Percentiles rank a stretch among this genome's conserved stretches.
Evolutionary conservation across 2,329 filamentous ascomycete species (phyloP).

Genomic region (Aureobasidium sp.): DNA sequence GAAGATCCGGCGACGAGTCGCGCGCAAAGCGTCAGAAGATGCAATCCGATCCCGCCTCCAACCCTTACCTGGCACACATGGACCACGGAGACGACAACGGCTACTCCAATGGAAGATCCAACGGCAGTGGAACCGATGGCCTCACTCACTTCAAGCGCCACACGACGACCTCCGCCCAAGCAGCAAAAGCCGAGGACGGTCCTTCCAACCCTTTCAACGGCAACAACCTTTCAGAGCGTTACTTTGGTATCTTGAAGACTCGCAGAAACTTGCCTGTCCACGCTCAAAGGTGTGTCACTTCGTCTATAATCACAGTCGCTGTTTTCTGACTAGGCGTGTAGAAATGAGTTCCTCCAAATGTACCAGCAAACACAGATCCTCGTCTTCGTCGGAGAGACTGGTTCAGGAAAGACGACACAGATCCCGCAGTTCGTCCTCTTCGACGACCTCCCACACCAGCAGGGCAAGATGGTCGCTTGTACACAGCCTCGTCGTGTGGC

Average conservation of each 20-base stretch:
- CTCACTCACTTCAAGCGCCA: conserved; percentile 79
- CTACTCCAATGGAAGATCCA: conserved; percentile 34
- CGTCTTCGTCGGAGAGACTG: conserved; percentile 98
- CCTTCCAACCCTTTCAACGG: conserved; percentile 90
- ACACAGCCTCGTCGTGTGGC: conserved; percentile 98
- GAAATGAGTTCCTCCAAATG: conserved; percentile 91
- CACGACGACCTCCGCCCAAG: conserved; percentile 80
- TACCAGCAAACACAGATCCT: conserved; percentile 97
- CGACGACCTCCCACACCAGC: conserved; percentile 91
- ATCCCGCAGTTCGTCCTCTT: conserved; percentile 99
- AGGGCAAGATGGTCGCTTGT: conserved; percentile 93
- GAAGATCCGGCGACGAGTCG: conserved; percentile 57
- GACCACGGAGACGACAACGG: conserved; percentile 56
- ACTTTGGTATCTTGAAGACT: conserved; percentile 89
- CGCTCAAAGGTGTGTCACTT: conserved; percentile 73
- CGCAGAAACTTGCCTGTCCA: conserved; percentile 91
- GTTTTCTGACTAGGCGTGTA: conserved; percentile 35
- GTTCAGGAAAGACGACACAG: conserved; percentile 99
- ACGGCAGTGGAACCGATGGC: conserved; percentile 28
- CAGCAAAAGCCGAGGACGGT: conserved; percentile 78
- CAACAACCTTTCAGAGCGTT: conserved; percentile 78
- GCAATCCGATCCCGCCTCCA: conserved; percentile 64
- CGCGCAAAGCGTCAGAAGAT: conserved; percentile 64
- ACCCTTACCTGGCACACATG: conserved; percentile 95
- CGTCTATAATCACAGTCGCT: no score